Base-by-base conservation (phyloP, 768 basidiomycete species). In the Termitomyces eurrhizus region DNA sequence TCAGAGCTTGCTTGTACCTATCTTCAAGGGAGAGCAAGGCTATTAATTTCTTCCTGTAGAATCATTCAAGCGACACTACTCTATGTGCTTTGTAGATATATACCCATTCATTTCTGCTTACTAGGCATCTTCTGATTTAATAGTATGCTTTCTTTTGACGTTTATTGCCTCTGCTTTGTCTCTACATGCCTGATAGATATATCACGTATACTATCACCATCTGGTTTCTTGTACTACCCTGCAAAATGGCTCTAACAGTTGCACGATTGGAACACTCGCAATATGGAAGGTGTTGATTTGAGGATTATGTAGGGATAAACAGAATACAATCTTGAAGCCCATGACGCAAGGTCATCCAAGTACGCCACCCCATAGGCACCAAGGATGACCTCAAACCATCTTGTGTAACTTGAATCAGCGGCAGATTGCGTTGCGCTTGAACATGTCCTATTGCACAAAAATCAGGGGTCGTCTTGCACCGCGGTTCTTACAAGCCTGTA, bases 1-100 rank as follows among this genome's bases (percentile, higher is more conserved):
- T 3, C 74, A 68, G 62, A 49, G 55, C 18, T 63, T 78, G 37
- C 59, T 67, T n/a, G 62, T 67, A 26, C 29, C 62, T 13, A 37
- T 64, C 35, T 65, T 42, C 59, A 63, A 67, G 29, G 64, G 54
- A 45, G 64, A 65, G 21, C 66, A 65, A 57, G 66, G 66, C 26
- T 59, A 61, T 21, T 65, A 52, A 61, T 1, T 35, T 46, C 4
- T 24, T 64, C 63, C 12, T 42, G 9, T 41, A 24, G 39, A 39
- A 8, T 14, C 21, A 13, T 14, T 52, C 13, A 52, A 37, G 4
- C 7, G 7, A 52, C 52, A 13, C 24, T 4, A 37, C 7, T 21
- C 24, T 7, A 3, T 24, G 11, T 39, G 26, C 24, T 36, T 39
- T 11, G 24, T 42, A 54, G 5, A 41, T 42, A 29, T 29, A 39